phyloP scores from a whole-genome alignment of 1,139 yeast genomes.

The Zygosaccharomyces sapae region DNA sequence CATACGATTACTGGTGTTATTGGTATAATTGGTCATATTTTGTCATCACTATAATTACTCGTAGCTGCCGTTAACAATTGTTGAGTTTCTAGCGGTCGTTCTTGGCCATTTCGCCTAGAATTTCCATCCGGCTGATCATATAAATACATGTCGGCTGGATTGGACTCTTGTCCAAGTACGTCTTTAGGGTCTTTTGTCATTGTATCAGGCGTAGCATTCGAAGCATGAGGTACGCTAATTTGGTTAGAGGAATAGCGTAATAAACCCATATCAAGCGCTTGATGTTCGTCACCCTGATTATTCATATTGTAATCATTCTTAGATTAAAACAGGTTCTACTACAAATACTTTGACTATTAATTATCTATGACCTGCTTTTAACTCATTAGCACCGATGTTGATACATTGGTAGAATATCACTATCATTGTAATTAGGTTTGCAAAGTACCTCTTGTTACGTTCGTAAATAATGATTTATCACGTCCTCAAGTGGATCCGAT shows the following conservation, averaged over 20 bases:
- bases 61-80: not conserved
- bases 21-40: not conserved
- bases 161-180: constrained; percentile 6
- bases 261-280: constrained; percentile 14
- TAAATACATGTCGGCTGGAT: constrained; percentile 19
- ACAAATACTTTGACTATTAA: not conserved
- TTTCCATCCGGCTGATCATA: constrained; percentile 20
- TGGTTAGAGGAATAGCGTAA: constrained; percentile 14
- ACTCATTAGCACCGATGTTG: not conserved
- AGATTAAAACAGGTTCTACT: not conserved
- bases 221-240: constrained; percentile 6
- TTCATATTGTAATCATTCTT: constrained; percentile 13
- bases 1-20: not conserved
- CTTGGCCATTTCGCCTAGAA: constrained; percentile 5
- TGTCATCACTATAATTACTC: not conserved
- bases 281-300: constrained; percentile 16
- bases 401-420: too few relatives aligned
- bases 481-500: not conserved
- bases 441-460: not conserved
- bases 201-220: constrained; percentile 2
- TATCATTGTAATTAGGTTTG: not conserved
- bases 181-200: constrained; percentile 4
- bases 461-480: not conserved
- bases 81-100: not conserved
- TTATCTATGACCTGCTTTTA: not conserved